Conservation (phyloP, 352 stramenopile genomes). For the Aphanomyces cochlioides region DNA sequence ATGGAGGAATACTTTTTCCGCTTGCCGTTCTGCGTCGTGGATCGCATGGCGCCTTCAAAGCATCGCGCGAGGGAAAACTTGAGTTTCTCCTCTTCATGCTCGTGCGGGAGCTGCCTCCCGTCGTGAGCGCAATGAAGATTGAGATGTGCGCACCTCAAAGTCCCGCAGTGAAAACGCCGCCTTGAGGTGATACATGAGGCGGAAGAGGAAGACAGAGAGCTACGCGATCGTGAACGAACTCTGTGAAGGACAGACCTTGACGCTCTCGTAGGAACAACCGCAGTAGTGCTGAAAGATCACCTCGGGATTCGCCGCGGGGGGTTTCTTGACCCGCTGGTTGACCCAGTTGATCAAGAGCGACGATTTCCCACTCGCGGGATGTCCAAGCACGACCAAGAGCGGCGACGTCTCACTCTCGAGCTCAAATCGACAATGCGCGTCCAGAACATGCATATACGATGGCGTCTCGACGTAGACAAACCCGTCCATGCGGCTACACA, state of each 20-base stretch:
- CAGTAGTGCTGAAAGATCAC: constrained; percentile 80
- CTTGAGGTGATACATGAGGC: constrained; percentile 78
- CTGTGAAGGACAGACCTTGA: constrained; percentile 37
- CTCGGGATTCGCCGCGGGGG: constrained; percentile 39
- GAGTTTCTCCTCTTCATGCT: constrained; percentile 82
- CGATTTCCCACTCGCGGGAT: constrained; percentile 68
- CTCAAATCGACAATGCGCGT: constrained; percentile 54
- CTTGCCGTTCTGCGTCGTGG: constrained; percentile 40
- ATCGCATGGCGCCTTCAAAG: constrained; percentile 55
- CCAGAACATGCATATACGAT: constrained; percentile 63
- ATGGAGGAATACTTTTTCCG: constrained; percentile 36
- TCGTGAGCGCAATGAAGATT: background rate
- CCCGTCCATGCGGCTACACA: constrained; percentile 53
- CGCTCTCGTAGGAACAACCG: constrained; percentile 78
- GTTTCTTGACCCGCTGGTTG: constrained; percentile 39
- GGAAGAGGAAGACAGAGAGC: constrained; percentile 74
- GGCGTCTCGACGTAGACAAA: constrained; percentile 59
- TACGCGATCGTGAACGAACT: background rate
- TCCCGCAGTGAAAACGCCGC: constrained; percentile 63
- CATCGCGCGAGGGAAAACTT: constrained; percentile 79
- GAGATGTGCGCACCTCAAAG: constrained; percentile 44
- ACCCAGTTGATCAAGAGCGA: constrained; percentile 75
- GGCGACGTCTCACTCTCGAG: constrained; percentile 41
- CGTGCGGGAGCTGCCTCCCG: constrained; percentile 41
- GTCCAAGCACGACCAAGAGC: constrained; percentile 57